Evolutionary conservation across 495 filamentous ascomycete species (phyloP).

Genomic region (Saxophila tyrrhenica): DNA sequence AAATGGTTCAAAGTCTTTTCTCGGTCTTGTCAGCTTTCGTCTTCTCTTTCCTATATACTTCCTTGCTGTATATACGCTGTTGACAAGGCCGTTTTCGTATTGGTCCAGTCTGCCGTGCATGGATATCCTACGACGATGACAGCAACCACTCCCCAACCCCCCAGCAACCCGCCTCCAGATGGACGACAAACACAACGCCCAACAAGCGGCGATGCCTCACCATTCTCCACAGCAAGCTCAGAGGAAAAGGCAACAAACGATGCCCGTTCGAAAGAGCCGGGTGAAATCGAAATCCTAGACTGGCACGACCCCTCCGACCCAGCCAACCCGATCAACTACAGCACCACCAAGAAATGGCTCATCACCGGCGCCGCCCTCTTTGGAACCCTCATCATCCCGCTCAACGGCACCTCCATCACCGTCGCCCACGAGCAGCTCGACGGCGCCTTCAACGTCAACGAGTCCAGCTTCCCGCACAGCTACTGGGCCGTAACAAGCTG

Average conservation of each 20-base stretch:
- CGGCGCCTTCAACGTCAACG: conserved; percentile 16
- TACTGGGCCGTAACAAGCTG: conserved; percentile 44
- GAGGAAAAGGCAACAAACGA: background rate
- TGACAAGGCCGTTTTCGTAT: background rate
- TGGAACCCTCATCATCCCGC: conserved; percentile 9
- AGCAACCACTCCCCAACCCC: background rate
- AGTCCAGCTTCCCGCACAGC: conserved; percentile 39
- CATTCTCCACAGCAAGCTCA: background rate
- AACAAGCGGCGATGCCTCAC: background rate
- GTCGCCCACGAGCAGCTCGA: conserved; percentile 4
- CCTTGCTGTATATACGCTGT: background rate
- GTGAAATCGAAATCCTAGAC: conserved; percentile 12
- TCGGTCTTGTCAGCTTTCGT: background rate
- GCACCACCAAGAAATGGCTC: conserved; percentile 20
- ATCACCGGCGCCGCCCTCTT: conserved; percentile 25
- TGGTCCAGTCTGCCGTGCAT: background rate
- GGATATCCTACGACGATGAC: background rate
- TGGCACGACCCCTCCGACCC: conserved; percentile 23
- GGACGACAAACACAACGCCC: background rate
- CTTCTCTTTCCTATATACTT: background rate
- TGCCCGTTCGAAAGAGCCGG: background rate
- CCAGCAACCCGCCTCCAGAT: background rate
- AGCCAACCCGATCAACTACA: conserved; percentile 16
- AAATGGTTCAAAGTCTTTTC: background rate
- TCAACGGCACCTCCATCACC: conserved; percentile 21